Percentiles rank a stretch among this genome's conserved stretches.
Conservation (phyloP, 2,329 filamentous ascomycete genomes). For the Aspergillus awamori region DNA sequence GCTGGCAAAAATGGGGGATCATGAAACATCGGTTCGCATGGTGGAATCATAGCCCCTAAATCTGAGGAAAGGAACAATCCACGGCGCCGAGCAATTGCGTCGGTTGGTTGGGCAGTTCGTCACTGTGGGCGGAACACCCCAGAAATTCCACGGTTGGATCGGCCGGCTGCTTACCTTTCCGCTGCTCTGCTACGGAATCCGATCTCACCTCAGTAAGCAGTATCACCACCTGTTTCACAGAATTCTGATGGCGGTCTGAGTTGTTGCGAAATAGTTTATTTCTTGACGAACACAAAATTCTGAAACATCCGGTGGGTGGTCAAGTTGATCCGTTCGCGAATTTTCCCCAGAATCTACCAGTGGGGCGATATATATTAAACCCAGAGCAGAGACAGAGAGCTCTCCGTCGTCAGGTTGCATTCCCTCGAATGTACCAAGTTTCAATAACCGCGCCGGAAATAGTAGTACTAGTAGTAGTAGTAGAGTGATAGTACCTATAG, state of each 20-base stretch:
- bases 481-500: no score
- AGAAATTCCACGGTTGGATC: conserved; percentile 18
- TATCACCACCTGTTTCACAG: not conserved
- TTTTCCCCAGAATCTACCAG: no score
- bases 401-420: no score
- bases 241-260: not conserved
- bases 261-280: no score
- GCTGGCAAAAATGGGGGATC: not conserved
- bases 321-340: no score
- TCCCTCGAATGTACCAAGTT: no score
- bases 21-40: conserved; percentile 1
- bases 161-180: conserved; percentile 18
- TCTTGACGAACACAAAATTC: no score
- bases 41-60: not conserved
- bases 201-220: not conserved
- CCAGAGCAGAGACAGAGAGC: no score
- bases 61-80: not conserved
- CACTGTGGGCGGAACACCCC: conserved; percentile 4
- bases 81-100: not conserved
- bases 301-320: no score
- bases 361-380: no score
- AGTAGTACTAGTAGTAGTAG: no score
- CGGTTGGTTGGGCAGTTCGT: conserved; percentile 1
- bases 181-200: conserved; percentile 15
- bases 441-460: no score